A percentile compares a stretch with the other conserved stretches of the same genome.
Evolutionary conservation across 2,329 filamentous ascomycete species (phyloP).

Genomic region (Macrophomina pseudophaseolina): DNA sequence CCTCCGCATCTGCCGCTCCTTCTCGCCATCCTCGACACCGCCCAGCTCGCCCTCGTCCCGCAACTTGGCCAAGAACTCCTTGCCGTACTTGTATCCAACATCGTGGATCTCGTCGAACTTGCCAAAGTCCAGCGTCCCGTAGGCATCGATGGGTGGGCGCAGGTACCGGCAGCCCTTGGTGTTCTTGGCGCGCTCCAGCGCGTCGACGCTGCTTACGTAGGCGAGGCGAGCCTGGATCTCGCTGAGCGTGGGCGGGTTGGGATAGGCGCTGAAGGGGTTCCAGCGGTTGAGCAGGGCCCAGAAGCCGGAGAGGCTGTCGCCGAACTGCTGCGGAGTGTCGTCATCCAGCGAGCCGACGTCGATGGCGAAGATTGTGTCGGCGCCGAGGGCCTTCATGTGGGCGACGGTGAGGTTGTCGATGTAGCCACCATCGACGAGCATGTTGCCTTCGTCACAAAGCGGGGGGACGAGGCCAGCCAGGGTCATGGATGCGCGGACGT

Average conservation of each 20-base stretch:
- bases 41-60: conserved; percentile 78
- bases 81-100: conserved; percentile 84
- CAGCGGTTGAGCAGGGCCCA: conserved; percentile 96
- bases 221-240: conserved; percentile 95
- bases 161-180: conserved; percentile 94
- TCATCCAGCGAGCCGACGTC: conserved; percentile 95
- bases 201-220: conserved; percentile 94
- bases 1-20: conserved; percentile 55
- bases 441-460: conserved; percentile 93
- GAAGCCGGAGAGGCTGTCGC: conserved; percentile 90
- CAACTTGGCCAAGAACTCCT: conserved; percentile 76
- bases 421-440: conserved; percentile 96
- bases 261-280: conserved; percentile 89
- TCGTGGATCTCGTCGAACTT: conserved; percentile 98
- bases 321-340: conserved; percentile 87
- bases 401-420: conserved; percentile 96
- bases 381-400: conserved; percentile 94
- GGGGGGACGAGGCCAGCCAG: conserved; percentile 90
- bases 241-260: conserved; percentile 91
- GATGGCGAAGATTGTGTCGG: conserved; percentile 92
- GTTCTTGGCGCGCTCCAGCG: conserved; percentile 88
- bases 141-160: conserved; percentile 90
- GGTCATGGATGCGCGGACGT: conserved; percentile 95
- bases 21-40: conserved; percentile 57
- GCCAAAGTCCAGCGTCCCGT: conserved; percentile 92